phyloP scores from a whole-genome alignment of 1,284 basidiomycete genomes.

The Leccinum cinnamomeum region DNA sequence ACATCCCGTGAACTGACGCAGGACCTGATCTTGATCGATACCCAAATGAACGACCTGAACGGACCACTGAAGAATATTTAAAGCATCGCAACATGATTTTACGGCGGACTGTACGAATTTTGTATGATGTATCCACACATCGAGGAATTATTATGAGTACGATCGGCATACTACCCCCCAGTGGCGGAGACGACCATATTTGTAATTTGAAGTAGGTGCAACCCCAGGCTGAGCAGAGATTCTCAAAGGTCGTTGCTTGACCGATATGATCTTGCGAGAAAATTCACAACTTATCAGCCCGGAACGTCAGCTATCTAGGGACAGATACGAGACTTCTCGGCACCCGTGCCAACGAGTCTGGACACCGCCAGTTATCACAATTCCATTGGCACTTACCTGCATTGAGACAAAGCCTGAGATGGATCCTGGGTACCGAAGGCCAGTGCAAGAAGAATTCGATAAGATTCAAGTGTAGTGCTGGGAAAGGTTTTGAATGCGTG shows the following conservation, averaged over 20 bases:
- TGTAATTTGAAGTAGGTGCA: not conserved
- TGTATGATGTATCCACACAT: not conserved
- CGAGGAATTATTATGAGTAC: not conserved
- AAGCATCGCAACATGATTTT: not conserved
- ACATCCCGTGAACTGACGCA: slow-evolving; percentile 19
- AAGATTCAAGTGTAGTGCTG: no score
- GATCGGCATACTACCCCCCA: not conserved
- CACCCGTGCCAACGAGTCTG: no score
- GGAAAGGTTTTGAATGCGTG: no score
- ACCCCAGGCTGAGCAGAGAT: not conserved
- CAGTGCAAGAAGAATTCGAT: no score
- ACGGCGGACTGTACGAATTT: not conserved
- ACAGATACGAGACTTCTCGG: no score
- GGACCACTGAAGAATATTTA: not conserved
- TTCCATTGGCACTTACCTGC: no score
- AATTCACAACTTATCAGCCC: no score
- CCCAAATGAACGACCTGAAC: not conserved
- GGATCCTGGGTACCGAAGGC: no score
- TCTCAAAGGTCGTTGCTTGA: not conserved
- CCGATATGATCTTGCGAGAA: not conserved
- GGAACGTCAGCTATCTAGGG: no score
- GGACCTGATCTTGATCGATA: not conserved
- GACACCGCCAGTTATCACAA: no score
- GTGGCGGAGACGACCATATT: not conserved
- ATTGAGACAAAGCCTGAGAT: no score